Conservation (phyloP, 2,329 filamentous ascomycete genomes). For the Xylaria sp. region DNA sequence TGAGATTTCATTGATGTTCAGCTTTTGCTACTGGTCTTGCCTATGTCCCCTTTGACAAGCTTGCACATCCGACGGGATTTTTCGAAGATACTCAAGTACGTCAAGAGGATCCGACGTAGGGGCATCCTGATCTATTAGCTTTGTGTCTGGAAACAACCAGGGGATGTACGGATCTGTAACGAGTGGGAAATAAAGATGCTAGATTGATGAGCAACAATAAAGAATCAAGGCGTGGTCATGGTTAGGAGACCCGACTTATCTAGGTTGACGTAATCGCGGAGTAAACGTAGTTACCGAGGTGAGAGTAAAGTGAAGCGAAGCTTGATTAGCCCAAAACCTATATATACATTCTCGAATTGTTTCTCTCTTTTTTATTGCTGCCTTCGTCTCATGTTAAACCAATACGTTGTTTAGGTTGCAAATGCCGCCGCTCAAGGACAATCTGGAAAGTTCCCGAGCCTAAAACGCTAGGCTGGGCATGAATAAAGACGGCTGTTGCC, state of each 20-base stretch:
- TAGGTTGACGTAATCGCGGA: not conserved
- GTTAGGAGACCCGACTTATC: not conserved
- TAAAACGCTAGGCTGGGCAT: conserved; percentile 5
- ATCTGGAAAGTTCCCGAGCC: conserved; percentile 3
- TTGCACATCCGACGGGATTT: conserved; percentile 29
- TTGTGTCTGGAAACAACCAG: not conserved
- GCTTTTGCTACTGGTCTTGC: not conserved
- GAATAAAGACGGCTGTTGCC: conserved; percentile 11
- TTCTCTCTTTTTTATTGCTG: not conserved
- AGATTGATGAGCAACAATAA: not conserved
- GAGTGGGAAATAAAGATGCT: not conserved
- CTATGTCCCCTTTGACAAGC: conserved; percentile 24
- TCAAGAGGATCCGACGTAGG: conserved; percentile 28
- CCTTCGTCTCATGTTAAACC: not conserved
- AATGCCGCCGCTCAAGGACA: not conserved
- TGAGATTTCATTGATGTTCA: not conserved
- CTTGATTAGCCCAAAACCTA: not conserved
- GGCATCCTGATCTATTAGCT: conserved; percentile 15
- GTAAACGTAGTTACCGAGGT: not conserved
- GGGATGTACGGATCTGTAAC: not conserved
- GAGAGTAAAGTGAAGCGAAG: not conserved
- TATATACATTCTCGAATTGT: not conserved
- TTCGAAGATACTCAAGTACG: conserved; percentile 34
- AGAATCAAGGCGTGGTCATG: not conserved
- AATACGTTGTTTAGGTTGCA: not conserved